Evolutionary conservation across 2,329 filamentous ascomycete genomes (phyloP), one percentile per base, ranked within the genome.

Genomic region (Monilinia fructicola): DNA sequence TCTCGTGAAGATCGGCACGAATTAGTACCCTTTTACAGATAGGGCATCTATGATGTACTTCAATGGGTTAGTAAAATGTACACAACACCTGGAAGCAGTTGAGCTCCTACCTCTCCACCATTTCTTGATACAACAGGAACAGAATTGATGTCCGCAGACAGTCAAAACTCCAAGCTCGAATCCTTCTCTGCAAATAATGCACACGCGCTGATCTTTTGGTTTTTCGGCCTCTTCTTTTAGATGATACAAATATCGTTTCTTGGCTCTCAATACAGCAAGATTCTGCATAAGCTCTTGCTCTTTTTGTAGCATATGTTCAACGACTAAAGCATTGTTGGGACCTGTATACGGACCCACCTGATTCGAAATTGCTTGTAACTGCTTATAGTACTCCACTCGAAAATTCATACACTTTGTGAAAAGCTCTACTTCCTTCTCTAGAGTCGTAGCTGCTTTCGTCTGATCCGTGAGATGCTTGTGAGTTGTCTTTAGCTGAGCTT

Each of bases 341-440:
- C 89, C 88, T 66, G 92, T 88, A 66, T 90, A 91, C 0, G 90
- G 88, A 6, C 86, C 84, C 0, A 98, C 92, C 23, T 87, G 91
- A 75, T 98, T 94, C 0, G 93, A 97, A n/a, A 98, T 87, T 35
- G 87, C 85, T 75, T 98, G 95, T 14, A 98, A 82, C 74, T 97
- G 93, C 6, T 90, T 87, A 75, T 98, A 98, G 75, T 93, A 98
- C 67, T 95, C 92, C 0, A 97, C 79, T 18, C 95, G 88, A 48
- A 87, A 83, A 73, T 98, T 98, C 87, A 96, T 93, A 0, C 90
- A 87, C 21, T 83, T 82, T 38, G 87, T 89, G 76, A 96, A 95
- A 38, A 87, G 80, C 56, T 94, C 89, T 7, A 92, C 79, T 76
- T 97, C 93, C 67, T 85, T 85, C 68, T 91, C 87, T 16, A 89